Evolutionary conservation across 75 land plant species (phyloP), one percentile per base, ranked within the genome.

Genomic region (Picea glauca): DNA sequence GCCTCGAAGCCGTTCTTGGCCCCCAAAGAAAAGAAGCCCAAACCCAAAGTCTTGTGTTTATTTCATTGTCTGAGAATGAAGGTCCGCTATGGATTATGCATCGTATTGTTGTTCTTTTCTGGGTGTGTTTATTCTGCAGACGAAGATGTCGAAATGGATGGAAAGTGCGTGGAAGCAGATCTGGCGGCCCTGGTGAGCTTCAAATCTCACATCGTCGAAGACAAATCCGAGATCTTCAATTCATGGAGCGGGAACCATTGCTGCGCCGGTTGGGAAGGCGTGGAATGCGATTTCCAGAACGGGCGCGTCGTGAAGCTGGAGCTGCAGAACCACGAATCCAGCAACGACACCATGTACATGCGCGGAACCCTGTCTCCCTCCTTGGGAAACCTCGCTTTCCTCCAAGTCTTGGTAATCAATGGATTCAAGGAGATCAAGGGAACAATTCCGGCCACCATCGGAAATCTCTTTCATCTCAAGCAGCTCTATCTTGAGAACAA

Each of bases 381-480:
- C 15, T 76, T 91, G 60, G 91, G 87, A 13, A 72, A 66, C 54
- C 80, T 91, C 1, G 76, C 72, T 1, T 89, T 83, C 70, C 73
- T 91, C 46, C 81, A 91, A 79, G 81, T 85, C 0, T 14, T 91
- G 78, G 76, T 89, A 38, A 82, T 91, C 21, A 85, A 76, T 67
- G 91, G 93, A 38, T 83, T 91, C 90, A 90, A 93, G 61, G 83
- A 81, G 58, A 90, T 96, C 65, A 70, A 40, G 26, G 99, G 99
- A 32, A 6, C 82, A 2, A 87, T 96, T 33, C 99, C 99, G 35
- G 72, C 72, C 57, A 84, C 82, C 43, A 63, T 92, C 70, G 84
- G 95, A 12, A 78, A 85, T 46, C 76, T 96, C 43, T 68, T 74
- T 11, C 83, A 66, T 26, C 90, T 96, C 74, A 81, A 87, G 33